Conservation (phyloP, 495 filamentous ascomycete species). For the Neurospora sp. region DNA sequence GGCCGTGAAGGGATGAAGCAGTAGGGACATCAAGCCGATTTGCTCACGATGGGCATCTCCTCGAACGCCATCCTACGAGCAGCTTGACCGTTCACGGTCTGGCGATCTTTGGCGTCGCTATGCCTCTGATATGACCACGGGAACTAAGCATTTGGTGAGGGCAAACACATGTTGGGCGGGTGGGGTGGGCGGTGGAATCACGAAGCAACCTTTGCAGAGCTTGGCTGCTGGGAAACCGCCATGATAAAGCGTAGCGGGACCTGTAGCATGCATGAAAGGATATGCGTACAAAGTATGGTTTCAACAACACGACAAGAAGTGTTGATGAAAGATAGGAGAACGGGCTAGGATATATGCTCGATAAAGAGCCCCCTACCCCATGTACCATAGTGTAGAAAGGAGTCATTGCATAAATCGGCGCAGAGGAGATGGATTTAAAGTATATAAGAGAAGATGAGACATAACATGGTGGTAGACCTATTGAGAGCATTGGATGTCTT, state of each 20-base stretch:
- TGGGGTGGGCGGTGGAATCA: not conserved
- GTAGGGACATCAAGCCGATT: not conserved
- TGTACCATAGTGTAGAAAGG: constrained; percentile 20
- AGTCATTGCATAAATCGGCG: constrained; percentile 14
- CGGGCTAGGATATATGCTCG: not conserved
- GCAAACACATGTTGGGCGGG: not conserved
- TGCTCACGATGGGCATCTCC: not conserved
- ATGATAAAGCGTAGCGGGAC: not conserved
- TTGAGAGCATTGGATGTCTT: not conserved
- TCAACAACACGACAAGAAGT: not conserved
- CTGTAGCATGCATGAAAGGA: not conserved
- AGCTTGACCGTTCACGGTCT: not conserved
- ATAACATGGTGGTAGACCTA: not conserved
- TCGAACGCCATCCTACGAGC: not conserved
- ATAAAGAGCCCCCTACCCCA: not conserved
- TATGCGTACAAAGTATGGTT: not conserved
- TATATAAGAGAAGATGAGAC: not conserved
- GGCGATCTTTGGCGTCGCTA: not conserved
- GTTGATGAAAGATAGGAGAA: not conserved
- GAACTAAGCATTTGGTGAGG: not conserved
- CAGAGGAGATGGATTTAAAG: not conserved
- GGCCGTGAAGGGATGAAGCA: not conserved
- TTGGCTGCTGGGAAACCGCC: not conserved
- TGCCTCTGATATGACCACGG: not conserved
- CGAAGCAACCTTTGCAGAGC: not conserved